Evolutionary conservation across 148 eudicot genomes (phyloP).

Genomic region (Rhododendron ovatum): DNA sequence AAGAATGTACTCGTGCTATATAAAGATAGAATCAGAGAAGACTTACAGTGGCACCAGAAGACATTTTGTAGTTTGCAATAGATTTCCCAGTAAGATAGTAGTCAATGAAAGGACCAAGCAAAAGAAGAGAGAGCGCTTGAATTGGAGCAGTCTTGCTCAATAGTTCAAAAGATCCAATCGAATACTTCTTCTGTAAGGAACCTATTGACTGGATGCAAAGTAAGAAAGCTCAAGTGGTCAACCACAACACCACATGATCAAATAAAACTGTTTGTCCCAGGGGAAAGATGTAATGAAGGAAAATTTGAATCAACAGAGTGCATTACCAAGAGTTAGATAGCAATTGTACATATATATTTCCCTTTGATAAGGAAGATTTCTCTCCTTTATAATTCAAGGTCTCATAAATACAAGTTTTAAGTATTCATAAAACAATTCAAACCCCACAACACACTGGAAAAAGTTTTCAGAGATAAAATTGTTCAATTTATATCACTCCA

Average conservation of each 20-base stretch:
- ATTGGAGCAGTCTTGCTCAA: slow-evolving; percentile 82
- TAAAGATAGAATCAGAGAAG: not conserved
- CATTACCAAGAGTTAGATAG: not conserved
- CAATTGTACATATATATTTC: not conserved
- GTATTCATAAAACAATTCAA: not conserved
- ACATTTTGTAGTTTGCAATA: slow-evolving; percentile 37
- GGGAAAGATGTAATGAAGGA: not conserved
- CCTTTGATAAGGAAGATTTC: slow-evolving; percentile 1
- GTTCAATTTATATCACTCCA: not conserved
- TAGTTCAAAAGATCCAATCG: slow-evolving; percentile 70
- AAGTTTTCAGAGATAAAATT: not conserved
- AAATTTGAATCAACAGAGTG: not conserved
- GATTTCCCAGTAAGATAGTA: slow-evolving; percentile 49
- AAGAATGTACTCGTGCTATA: not conserved
- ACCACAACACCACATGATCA: not conserved
- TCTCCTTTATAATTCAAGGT: not conserved
- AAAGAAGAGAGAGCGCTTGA: slow-evolving; percentile 68
- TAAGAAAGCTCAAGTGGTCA: slow-evolving; percentile 7
- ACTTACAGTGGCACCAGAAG: slow-evolving; percentile 58
- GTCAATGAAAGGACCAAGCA: slow-evolving; percentile 69
- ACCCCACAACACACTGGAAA: not conserved
- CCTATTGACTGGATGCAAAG: slow-evolving; percentile 62
- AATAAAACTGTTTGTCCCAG: not conserved
- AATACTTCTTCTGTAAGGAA: slow-evolving; percentile 74
- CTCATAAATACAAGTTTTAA: not conserved